A percentile compares a stretch with the other conserved stretches of the same genome.
Conservation (phyloP, 2,329 filamentous ascomycete species). For the Allantophomopsis cytisporea region DNA sequence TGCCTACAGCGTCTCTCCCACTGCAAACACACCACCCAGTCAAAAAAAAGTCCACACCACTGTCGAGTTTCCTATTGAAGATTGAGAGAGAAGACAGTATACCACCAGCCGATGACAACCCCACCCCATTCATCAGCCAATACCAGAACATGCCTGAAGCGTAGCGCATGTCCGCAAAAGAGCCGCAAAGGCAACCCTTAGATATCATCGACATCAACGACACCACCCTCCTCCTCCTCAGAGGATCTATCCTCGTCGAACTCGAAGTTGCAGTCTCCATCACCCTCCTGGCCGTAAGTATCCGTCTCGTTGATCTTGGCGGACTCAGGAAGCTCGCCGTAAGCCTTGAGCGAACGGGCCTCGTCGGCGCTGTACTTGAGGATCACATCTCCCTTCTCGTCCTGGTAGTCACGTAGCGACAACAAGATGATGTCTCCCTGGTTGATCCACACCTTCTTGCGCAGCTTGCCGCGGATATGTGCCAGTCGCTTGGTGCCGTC, state of each 20-base stretch:
- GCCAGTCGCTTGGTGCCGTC: constrained; percentile 80
- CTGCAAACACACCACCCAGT: constrained; percentile 12
- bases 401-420: constrained; percentile 83
- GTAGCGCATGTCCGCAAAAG: background rate
- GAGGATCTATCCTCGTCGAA: constrained; percentile 82
- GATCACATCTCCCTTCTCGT: constrained; percentile 86
- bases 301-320: constrained; percentile 99
- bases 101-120: constrained; percentile 13
- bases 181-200: constrained; percentile 28
- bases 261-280: constrained; percentile 95
- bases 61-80: constrained; percentile 21
- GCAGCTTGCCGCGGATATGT: constrained; percentile 87
- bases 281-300: constrained; percentile 80
- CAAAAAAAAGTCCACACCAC: constrained; percentile 14
- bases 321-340: constrained; percentile 91
- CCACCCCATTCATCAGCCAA: background rate
- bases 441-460: constrained; percentile 99
- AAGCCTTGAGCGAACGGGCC: constrained; percentile 87
- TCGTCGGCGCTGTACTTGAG: constrained; percentile 95
- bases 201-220: constrained; percentile 93
- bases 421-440: constrained; percentile 89
- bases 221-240: constrained; percentile 42
- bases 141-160: background rate
- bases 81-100: constrained; percentile 57
- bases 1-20: constrained; percentile 36